Base-by-base conservation (phyloP, 495 filamentous ascomycete genomes). In the Podospora fimiseda region DNA sequence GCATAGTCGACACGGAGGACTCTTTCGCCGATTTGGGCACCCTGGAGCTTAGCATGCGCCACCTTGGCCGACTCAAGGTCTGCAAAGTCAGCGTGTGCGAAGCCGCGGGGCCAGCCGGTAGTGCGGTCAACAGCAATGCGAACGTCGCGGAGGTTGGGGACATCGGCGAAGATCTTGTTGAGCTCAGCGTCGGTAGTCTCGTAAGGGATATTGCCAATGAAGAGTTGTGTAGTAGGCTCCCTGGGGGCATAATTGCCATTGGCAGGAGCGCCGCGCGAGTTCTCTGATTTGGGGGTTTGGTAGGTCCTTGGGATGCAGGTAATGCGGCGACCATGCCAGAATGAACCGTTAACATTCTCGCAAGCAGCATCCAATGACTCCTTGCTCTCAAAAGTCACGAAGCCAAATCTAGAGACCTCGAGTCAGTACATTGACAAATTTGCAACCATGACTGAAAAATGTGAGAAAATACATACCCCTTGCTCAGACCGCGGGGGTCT, bases 131-230 rank as follows among this genome's bases (percentile, higher is more conserved):
- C 87, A 36, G 93, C 87, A 27, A 98, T 84, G 42, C 93, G 82
- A 27, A 98, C 83, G 59, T 96, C 91, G 50, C 78, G 68, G 19
- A 93, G 77, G 63, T 88, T 86, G 27, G 74, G 68, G 38, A 96
- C 70, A 13, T 82, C 80, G 39, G 75, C 67, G 75, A 98, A 94
- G 22, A 96, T 69, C 21, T 81, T 71, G 65, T 95, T 90, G 23
- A 98, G 71, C 57, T 98, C 93, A 36, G 79, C 80, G 59, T 96
- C 93, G 2, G 87, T 86, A 72, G 92, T 83, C 68, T 96, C 88
- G 60, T 87, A 96, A 33, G 88, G 80, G 63, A 98, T 82, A 69
- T 94, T 93, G 52, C 93, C 93, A 56, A 98, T 79, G 69, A 85
- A 96, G 30, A 98, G 75, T 4, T 84, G 87, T 48, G 74, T 77